Base-by-base conservation (phyloP, 2,329 filamentous ascomycete genomes). In the Nannizziopsis arthrosporioides region DNA sequence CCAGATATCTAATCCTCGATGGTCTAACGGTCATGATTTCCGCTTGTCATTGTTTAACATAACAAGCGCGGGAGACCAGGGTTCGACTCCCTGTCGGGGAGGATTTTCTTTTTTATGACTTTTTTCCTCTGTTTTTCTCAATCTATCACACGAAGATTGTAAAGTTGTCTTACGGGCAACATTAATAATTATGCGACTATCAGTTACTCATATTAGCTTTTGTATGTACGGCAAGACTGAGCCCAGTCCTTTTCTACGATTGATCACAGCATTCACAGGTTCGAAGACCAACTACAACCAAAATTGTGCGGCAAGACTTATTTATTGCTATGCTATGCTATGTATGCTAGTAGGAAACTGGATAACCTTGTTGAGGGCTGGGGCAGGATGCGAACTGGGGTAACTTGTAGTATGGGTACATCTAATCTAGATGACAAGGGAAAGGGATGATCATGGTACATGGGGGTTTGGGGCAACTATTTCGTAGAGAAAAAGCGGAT, bases 381-480 rank as follows among this genome's bases (percentile, higher is more conserved):
- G 42, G 17, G 8, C 9, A 19, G 12, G 22, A 19, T 48, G 27
- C 2, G 6, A 38, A 43, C 17, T 32, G 18, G 39, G 35, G 17
- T 19, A 40, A 42, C 18, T 17, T 14, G 49, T 37, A 53, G 49
- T 64, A 64, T 61, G 58, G 53, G 52, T 64, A 63, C 59, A 63
- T 64, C 61, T 62, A 64, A 58, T 61, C 55, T 58, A 58, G 47
- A 59, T 55, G 55, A 50, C 32, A 46, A 12, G 30, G 38, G 6
- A 37, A 38, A 39, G 14, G 11, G n/a, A 38, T 32, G 11, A 15
- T 47, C 46, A 48, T 48, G 38, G 22, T 42, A 43, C 39, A 48
- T 11, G 14, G 36, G 19, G 2, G 17, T 14, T 18, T 37, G 14
- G n/a, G 12, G 36, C 22, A 27, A 27, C 4, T 4, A 6, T 12